Conservation (phyloP, 2,329 filamentous ascomycete species). For the Chaetomiaceae sp. region DNA sequence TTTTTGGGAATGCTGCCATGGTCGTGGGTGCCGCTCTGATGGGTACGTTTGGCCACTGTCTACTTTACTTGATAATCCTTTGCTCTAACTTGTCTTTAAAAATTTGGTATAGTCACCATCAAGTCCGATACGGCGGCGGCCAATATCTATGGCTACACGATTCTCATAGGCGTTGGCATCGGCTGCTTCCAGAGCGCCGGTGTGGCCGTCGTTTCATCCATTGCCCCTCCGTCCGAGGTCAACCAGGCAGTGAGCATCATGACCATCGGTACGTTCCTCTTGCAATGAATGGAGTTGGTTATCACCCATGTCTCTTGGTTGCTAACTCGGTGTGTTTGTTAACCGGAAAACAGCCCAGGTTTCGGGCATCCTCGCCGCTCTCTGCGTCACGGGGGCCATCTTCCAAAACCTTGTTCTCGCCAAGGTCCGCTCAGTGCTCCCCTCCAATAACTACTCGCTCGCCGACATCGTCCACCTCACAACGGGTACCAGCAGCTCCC, state of each 20-base stretch:
- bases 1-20: neutral
- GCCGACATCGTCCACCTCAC: neutral
- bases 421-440: neutral
- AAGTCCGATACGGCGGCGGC: neutral
- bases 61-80: too few relatives aligned
- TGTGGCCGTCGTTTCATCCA: neutral
- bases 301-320: neutral
- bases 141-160: neutral
- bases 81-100: neutral
- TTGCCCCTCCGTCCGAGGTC: neutral
- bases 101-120: neutral
- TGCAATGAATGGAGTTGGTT: too few relatives aligned
- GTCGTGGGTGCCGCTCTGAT: neutral
- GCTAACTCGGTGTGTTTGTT: neutral
- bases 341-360: neutral
- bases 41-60: neutral
- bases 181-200: neutral
- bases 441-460: neutral
- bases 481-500: neutral
- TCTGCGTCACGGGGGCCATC: neutral
- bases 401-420: neutral
- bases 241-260: neutral
- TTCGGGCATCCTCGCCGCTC: neutral
- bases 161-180: neutral
- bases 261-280: neutral